phyloP scores from a whole-genome alignment of 306 rosid species.

The Trifolium subterraneum region DNA sequence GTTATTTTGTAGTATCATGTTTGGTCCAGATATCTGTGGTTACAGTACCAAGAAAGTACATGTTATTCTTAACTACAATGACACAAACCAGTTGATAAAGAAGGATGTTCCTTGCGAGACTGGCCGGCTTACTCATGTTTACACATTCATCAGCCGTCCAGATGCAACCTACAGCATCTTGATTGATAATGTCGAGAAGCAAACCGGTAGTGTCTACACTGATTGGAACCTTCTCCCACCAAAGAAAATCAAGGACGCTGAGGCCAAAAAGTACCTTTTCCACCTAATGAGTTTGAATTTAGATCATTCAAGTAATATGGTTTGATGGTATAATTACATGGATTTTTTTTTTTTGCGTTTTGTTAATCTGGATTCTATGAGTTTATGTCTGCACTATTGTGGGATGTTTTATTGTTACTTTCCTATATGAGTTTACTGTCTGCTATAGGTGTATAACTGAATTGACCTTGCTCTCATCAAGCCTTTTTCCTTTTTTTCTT shows the following conservation, averaged over 20 bases:
- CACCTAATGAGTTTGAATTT: too few relatives aligned
- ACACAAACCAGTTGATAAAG: slow-evolving; percentile 87
- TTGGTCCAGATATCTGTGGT: slow-evolving; percentile 99
- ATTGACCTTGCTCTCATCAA: too few relatives aligned
- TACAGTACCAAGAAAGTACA: slow-evolving; percentile 99
- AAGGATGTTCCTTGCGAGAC: slow-evolving; percentile 99
- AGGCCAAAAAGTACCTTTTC: slow-evolving; percentile 70
- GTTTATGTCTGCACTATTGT: too few relatives aligned
- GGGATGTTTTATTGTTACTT: too few relatives aligned
- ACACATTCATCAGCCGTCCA: slow-evolving; percentile 88
- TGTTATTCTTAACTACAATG: slow-evolving; percentile 81
- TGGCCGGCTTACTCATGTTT: slow-evolving; percentile 92
- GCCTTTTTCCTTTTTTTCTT: too few relatives aligned
- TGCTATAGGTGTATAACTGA: too few relatives aligned
- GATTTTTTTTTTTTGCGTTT: too few relatives aligned
- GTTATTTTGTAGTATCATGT: slow-evolving; percentile 79
- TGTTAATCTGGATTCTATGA: too few relatives aligned
- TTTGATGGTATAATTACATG: too few relatives aligned
- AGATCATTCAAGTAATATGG: too few relatives aligned
- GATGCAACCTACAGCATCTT: slow-evolving; percentile 97
- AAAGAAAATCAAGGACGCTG: slow-evolving; percentile 92
- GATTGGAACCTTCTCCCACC: slow-evolving; percentile 98
- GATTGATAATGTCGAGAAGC: slow-evolving; percentile 93
- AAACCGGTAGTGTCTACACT: slow-evolving; percentile 87
- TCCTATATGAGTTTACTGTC: too few relatives aligned